Percentiles rank a stretch among this genome's conserved stretches.
phyloP scores from a whole-genome alignment of 441 rosid genomes.

The Syzygium syzygioides region DNA sequence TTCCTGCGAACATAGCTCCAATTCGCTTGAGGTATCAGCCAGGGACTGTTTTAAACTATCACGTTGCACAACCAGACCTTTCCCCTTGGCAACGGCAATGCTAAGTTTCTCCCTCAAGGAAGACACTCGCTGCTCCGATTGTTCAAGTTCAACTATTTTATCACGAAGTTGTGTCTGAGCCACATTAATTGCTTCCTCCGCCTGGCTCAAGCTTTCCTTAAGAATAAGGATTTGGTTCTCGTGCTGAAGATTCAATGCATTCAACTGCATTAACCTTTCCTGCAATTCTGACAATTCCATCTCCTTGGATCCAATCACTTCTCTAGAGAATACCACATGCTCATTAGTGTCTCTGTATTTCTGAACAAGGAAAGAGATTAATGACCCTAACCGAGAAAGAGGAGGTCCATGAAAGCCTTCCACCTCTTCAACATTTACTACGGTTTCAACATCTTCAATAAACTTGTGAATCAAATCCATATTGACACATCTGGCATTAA shows the following conservation, averaged over 20 bases:
- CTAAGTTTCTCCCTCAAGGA: constrained; percentile 95
- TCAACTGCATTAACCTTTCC: constrained; percentile 41
- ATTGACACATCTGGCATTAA: constrained; percentile 43
- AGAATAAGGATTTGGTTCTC: constrained; percentile 56
- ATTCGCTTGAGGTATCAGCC: constrained; percentile 69
- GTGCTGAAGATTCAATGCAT: constrained; percentile 52
- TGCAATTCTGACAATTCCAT: constrained; percentile 43
- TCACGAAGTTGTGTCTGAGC: constrained; percentile 49
- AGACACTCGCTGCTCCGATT: constrained; percentile 83
- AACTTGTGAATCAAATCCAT: constrained; percentile 48
- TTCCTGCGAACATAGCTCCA: constrained; percentile 83
- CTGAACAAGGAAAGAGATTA: constrained; percentile 64
- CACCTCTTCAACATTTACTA: constrained; percentile 43
- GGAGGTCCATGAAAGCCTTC: constrained; percentile 36
- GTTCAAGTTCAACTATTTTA: constrained; percentile 71
- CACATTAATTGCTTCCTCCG: constrained; percentile 53
- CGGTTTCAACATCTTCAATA: constrained; percentile 51
- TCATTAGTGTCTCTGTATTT: constrained; percentile 42
- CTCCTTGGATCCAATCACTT: constrained; percentile 47
- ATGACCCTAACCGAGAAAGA: constrained; percentile 46
- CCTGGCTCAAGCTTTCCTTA: constrained; percentile 44
- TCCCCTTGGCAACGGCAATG: constrained; percentile 98
- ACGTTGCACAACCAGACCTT: constrained; percentile 87
- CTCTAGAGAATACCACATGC: constrained; percentile 29
- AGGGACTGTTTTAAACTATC: constrained; percentile 80